Base-by-base conservation (phyloP, 495 filamentous ascomycete genomes). In the Hypoxylon crocopeplum region DNA sequence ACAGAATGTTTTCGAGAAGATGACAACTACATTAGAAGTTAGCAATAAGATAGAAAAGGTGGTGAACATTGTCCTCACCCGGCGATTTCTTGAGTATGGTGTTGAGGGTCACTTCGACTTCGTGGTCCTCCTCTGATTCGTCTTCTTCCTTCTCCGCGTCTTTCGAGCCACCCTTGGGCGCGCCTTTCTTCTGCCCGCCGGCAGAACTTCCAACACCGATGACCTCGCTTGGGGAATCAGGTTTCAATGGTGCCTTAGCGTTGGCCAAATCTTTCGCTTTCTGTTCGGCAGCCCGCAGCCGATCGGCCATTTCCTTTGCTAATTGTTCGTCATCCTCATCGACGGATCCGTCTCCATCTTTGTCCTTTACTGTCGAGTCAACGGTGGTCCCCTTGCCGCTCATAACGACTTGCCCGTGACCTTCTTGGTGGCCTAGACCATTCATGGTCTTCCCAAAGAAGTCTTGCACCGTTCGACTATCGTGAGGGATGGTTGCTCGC, bases 1-100 rank as follows among this genome's bases (percentile, higher is more conserved):
- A 73, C 94, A 98, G 74, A 91, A 96, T 1, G 88, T 85, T 73
- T 98, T 98, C 48, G 91, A 96, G 78, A 98, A 97, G 46, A 98
- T 90, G 66, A 97, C 90, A 42, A 97, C 89, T 92, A 66, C 24
- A 38, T n/a, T 13, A 11, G 3, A 3, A 34, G n/a, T 34, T n/a
- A 34, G 32, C 32, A n/a, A n/a, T n/a, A n/a, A n/a, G n/a, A 22
- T 54, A 16, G 7, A 7, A 30, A n/a, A 24, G 20, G 4, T 8
- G 10, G 11, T 15, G n/a, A 25, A 39, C 39, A 16, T 36, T 19
- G 15, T 45, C 17, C 84, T 62, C 84, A 93, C 91, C 86, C 49
- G 92, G 91, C 20, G 90, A 84, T 54, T 84, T 85, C 77, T 93
- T 93, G 48, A 96, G 72, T 38, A 97, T 93, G 12, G 66, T 70